Evolutionary conservation across 1,284 basidiomycete genomes (phyloP).

Genomic region (Clitocybe nebularis): DNA sequence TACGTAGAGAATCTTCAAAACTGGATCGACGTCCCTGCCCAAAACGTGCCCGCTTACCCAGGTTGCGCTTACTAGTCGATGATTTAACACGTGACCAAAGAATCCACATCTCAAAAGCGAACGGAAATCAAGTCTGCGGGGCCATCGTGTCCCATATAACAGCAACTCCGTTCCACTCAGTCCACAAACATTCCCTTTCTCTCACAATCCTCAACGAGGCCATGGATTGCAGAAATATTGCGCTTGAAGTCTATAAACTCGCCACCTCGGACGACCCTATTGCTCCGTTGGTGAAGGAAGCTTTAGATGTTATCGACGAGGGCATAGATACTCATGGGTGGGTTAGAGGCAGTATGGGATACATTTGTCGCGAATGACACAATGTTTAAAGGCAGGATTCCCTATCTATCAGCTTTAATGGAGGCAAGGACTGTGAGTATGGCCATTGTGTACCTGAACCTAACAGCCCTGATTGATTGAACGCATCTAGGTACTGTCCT

Average conservation of each 20-base stretch:
- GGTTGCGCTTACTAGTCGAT: neutral
- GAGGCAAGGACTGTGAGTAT: slow-evolving; percentile 91
- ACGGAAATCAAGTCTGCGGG: neutral
- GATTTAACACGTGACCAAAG: slow-evolving; percentile 8
- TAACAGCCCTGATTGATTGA: slow-evolving; percentile 1
- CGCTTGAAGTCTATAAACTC: slow-evolving; percentile 55
- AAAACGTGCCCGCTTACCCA: too few relatives aligned
- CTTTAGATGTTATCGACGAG: slow-evolving; percentile 73
- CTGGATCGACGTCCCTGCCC: too few relatives aligned
- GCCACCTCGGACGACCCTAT: slow-evolving; percentile 52
- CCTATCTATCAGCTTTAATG: slow-evolving; percentile 92
- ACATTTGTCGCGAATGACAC: slow-evolving; percentile 11
- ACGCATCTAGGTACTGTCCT: slow-evolving; percentile 79
- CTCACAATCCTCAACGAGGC: neutral
- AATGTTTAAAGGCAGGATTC: slow-evolving; percentile 47
- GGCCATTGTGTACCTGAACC: slow-evolving; percentile 2
- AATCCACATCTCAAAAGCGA: slow-evolving; percentile 14
- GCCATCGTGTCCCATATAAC: neutral
- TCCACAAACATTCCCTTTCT: neutral
- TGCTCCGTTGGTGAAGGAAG: slow-evolving; percentile 65
- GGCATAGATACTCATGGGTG: slow-evolving; percentile 77
- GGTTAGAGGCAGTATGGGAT: slow-evolving; percentile 26
- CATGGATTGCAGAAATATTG: slow-evolving; percentile 45
- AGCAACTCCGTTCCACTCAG: neutral
- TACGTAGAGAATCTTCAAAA: too few relatives aligned